A percentile compares a stretch with the other conserved stretches of the same genome.
Evolutionary conservation across 2,329 filamentous ascomycete species (phyloP).

Genomic region (Aspergillus sp.): DNA sequence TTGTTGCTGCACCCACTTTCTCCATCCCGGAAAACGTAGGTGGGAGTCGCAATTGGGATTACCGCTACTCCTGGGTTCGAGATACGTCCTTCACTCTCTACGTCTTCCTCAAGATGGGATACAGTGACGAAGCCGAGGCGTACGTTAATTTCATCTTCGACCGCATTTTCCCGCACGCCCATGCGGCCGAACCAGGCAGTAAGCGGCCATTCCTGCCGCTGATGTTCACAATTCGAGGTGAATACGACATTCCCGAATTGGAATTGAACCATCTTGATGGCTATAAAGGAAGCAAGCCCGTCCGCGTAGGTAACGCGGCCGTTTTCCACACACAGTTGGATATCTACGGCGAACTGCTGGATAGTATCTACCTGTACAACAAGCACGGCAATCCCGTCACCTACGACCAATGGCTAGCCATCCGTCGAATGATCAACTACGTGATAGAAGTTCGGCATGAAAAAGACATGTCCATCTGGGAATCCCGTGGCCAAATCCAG

Average conservation of each 20-base stretch:
- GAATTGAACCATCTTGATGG: slow-evolving; percentile 66
- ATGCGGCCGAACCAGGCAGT: slow-evolving; percentile 53
- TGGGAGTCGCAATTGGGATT: slow-evolving; percentile 50
- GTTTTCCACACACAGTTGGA: slow-evolving; percentile 71
- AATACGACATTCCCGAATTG: slow-evolving; percentile 65
- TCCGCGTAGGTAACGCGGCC: slow-evolving; percentile 70
- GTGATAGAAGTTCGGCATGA: slow-evolving; percentile 61
- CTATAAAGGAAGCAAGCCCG: slow-evolving; percentile 63
- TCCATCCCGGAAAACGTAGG: slow-evolving; percentile 69
- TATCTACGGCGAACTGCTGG: slow-evolving; percentile 73
- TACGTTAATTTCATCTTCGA: slow-evolving; percentile 75
- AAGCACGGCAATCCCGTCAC: slow-evolving; percentile 70
- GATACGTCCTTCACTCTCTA: slow-evolving; percentile 74
- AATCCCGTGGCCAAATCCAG: slow-evolving; percentile 67
- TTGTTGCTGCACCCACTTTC: slow-evolving; percentile 69
- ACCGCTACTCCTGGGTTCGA: slow-evolving; percentile 63
- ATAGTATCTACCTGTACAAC: slow-evolving; percentile 70
- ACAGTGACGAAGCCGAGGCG: slow-evolving; percentile 66
- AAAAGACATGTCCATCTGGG: slow-evolving; percentile 78
- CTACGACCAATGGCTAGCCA: slow-evolving; percentile 68
- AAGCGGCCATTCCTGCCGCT: slow-evolving; percentile 56
- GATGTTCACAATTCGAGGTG: slow-evolving; percentile 73
- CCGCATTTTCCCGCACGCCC: slow-evolving; percentile 46
- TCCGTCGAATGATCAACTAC: slow-evolving; percentile 63
- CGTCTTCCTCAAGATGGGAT: slow-evolving; percentile 66